phyloP scores from a whole-genome alignment of 805 yeast genomes.

The Brettanomyces naardenensis region DNA sequence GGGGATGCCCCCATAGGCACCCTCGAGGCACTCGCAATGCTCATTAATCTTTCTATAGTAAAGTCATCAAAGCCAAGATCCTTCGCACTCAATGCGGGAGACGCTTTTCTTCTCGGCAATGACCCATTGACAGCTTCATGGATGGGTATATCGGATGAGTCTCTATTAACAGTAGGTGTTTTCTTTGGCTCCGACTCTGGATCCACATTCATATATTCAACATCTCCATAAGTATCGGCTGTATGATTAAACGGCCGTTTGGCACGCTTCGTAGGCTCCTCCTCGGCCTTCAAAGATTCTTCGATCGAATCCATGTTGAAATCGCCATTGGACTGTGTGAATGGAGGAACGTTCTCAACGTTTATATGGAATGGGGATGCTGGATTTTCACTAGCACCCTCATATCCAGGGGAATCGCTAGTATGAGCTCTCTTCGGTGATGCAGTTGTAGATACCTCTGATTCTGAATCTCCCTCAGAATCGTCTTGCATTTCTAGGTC shows the following conservation, averaged over 20 bases:
- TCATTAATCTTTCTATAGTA: neutral
- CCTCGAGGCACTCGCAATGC: neutral
- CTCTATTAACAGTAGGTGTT: conserved; percentile 7
- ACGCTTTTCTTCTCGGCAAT: conserved; percentile 9
- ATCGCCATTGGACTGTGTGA: conserved; percentile 23
- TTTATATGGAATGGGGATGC: conserved; percentile 10
- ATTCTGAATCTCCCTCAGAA: neutral
- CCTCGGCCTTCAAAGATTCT: conserved; percentile 8
- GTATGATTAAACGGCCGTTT: neutral
- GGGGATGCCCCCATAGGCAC: neutral
- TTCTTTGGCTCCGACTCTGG: neutral
- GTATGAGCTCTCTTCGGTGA: neutral
- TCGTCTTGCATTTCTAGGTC: neutral
- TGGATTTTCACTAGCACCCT: too few relatives aligned
- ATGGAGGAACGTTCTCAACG: conserved; percentile 18
- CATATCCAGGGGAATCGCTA: too few relatives aligned
- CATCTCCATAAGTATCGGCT: conserved; percentile 1
- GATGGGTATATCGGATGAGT: conserved; percentile 13
- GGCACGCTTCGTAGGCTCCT: neutral
- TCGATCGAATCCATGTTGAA: conserved; percentile 21
- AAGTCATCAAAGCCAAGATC: conserved; percentile 14
- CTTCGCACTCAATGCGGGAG: conserved; percentile 8
- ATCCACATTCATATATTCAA: neutral
- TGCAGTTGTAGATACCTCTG: neutral
- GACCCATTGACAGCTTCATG: conserved; percentile 15